Base-by-base conservation (phyloP, 495 filamentous ascomycete species). In the Talaromyces proteolyticus region DNA sequence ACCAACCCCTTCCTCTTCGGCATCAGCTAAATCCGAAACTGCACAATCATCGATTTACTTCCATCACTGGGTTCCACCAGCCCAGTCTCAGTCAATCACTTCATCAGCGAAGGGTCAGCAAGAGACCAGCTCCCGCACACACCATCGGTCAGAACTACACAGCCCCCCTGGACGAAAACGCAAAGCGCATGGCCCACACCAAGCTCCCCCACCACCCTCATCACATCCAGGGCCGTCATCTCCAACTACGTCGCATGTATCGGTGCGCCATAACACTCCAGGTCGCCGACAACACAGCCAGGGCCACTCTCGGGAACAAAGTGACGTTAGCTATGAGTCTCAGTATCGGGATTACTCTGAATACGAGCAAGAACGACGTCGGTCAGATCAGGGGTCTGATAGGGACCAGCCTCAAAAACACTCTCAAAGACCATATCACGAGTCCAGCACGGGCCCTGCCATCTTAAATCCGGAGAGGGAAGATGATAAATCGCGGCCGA, bases 51-150 rank as follows among this genome's bases (percentile, higher is more conserved):
- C 82, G 12, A 85, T 95, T 44, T 94, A 89, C 60, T 95, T 95
- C 53, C 91, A 95, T 60, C 89, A 95, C 58, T 95, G 88, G 88
- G 83, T 89, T 47, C 91, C 91, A 4, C 91, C 90, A 21, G 75
- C 73, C 48, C 63, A 74, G 44, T 55, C 60, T n/a, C 60, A 59
- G 8, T 57, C 64, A 7, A 58, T 51, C 29, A 58, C 60, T 2
- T 52, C 64, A n/a, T 49, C 64, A 3, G 60, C 53, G 20, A 69
- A 63, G 39, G 53, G 47, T 18, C 61, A 54, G 38, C 61, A 64
- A 26, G 66, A 63, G 3, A 59, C 60, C 8, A 54, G 59, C 2
- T 46, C 54, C 14, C 53, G 53, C 21, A 57, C 58, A 25, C 55
- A 65, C 37, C 61, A 65, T 47, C 68, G 62, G 6, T 56, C 63